Evolutionary conservation across 805 yeast genomes (phyloP), one percentile per base, ranked within the genome.

Genomic region (Wickerhamiella brachini): DNA sequence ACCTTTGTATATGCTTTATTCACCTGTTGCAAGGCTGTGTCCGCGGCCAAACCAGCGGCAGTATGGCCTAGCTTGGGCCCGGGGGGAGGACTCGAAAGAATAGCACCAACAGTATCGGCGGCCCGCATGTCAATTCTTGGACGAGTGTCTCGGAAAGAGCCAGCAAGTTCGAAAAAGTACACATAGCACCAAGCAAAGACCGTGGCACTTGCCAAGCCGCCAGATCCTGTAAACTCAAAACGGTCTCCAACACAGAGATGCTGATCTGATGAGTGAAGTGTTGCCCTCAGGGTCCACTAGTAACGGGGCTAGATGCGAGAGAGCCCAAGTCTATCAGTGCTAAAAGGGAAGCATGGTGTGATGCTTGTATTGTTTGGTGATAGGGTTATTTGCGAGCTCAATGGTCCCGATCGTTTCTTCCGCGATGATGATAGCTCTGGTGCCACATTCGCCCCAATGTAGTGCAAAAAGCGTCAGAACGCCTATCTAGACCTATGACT

Each of bases 71-170:
- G 74, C 13, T 81, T 73, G 8, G 95, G 90, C 10, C 88, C 84
- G 10, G 95, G 94, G 9, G 81, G 79, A 2, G 85, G 82, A 54
- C 75, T 75, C 2, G 68, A 57, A 54, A 93, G 69, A 29, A 93
- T 70, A 2, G 71, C 74, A 47, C 74, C 68, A n/a, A 93, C 74
- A 1, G 97, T 85, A 52, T 93, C 98, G 60, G 81, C 83, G 1
- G 97, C 95, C 71, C 97, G 82, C 76, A 84, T 86, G 65, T 98
- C 79, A 12, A 93, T 95, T 61, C 93, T 93, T 38, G 98, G 98
- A 63, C 97, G 78, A 45, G 84, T 83, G 66, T 93, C 97, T 85
- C 68, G 0, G 90, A 78, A 54, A 87, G 73, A n/a, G 84, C 77
- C 20, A 65, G 52, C 20, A 61, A 49, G 31, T 59, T 61, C n/a